Percentiles rank a stretch among this genome's conserved stretches.
These are phyloP conservation scores for Brassica carinata DNA, from an alignment of 345 rosid species.

Conservation along the genomic window DNA sequence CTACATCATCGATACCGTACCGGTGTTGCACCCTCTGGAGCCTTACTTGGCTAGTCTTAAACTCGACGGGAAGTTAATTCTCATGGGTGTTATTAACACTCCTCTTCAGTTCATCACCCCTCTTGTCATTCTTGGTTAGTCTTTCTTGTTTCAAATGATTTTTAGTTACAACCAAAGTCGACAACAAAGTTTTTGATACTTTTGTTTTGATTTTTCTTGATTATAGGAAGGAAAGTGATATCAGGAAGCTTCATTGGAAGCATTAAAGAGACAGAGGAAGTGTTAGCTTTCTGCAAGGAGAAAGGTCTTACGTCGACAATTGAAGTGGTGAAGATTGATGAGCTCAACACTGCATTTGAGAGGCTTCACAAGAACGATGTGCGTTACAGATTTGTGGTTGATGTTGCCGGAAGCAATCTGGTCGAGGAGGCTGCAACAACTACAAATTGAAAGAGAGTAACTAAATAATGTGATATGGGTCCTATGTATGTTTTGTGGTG, in stretches of 20 bases:
- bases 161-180: neutral
- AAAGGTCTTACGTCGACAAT: slow-evolving; percentile 57
- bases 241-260: slow-evolving; percentile 64
- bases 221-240: slow-evolving; percentile 56
- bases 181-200: neutral
- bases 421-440: slow-evolving; percentile 31
- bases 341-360: slow-evolving; percentile 55
- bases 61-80: slow-evolving; percentile 48
- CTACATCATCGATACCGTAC: slow-evolving; percentile 55
- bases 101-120: slow-evolving; percentile 45
- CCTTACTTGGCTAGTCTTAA: slow-evolving; percentile 49
- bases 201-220: neutral
- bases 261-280: slow-evolving; percentile 59
- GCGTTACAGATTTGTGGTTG: slow-evolving; percentile 62
- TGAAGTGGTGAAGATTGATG: slow-evolving; percentile 61
- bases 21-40: slow-evolving; percentile 47
- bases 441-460: neutral
- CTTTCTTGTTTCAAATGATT: neutral
- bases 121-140: slow-evolving; percentile 43
- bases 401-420: slow-evolving; percentile 57
- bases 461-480: slow-evolving; percentile 11
- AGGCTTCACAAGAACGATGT: slow-evolving; percentile 69
- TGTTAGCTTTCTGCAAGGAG: slow-evolving; percentile 54
- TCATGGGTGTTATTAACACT: slow-evolving; percentile 48
- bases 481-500: slow-evolving; percentile 9